Conservation (phyloP, 306 rosid genomes). For the Urtica urens region DNA sequence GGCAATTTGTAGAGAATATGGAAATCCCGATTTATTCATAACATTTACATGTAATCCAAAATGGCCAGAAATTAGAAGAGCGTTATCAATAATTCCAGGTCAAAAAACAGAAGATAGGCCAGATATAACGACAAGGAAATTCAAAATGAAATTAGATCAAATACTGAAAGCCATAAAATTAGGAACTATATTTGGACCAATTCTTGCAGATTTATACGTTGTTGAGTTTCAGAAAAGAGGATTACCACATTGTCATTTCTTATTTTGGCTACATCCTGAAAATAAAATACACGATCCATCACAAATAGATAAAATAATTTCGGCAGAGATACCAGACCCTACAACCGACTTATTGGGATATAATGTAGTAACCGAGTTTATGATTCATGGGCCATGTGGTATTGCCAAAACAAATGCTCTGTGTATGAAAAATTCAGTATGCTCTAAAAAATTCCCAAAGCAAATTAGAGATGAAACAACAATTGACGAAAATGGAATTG, state of each 20-base stretch:
- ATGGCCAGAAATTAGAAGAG: too few species aligned
- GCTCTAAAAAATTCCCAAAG: neutral
- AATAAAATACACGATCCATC: neutral
- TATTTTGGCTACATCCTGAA: neutral
- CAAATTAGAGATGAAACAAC: neutral
- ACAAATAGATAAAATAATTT: neutral
- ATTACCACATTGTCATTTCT: neutral
- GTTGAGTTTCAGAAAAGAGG: neutral
- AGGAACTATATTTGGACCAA: neutral
- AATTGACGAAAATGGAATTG: too few species aligned
- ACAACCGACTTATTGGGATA: neutral
- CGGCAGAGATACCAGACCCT: neutral
- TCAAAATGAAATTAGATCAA: neutral
- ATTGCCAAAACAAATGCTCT: neutral
- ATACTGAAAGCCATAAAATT: neutral
- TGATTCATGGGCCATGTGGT: too few species aligned
- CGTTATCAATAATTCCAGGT: neutral
- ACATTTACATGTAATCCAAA: too few species aligned
- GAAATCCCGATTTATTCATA: too few species aligned
- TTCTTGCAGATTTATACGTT: neutral
- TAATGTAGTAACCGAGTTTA: too few species aligned
- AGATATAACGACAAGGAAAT: neutral
- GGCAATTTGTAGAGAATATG: neutral
- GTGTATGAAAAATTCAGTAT: neutral
- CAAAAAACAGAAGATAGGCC: neutral